Evolutionary conservation across 1,284 basidiomycete genomes (phyloP).

Genomic region (Cutaneotrichosporon sp.): DNA sequence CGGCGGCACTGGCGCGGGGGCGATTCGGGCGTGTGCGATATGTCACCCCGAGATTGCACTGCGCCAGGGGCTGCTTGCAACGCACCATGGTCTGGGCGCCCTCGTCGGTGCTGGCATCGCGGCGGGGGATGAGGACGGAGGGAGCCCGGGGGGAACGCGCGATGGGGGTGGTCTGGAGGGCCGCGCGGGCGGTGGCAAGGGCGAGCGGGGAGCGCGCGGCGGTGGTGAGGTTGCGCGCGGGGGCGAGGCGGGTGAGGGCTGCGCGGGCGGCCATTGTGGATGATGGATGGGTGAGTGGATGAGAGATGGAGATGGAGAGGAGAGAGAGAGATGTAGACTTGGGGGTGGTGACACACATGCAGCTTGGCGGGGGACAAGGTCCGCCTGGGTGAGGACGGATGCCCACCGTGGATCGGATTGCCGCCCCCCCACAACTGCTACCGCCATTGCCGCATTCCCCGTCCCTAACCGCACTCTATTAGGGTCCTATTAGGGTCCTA

Average conservation of each 20-base stretch:
- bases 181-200: conserved; percentile 34
- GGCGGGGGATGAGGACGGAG: conserved; percentile 37
- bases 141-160: conserved; percentile 41
- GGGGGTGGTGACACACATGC: too few species aligned
- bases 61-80: too few species aligned
- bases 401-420: too few species aligned
- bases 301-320: conserved; percentile 1
- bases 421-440: background rate
- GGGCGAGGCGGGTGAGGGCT: conserved; percentile 65
- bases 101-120: conserved; percentile 43
- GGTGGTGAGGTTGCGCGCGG: conserved; percentile 63
- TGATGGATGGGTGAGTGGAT: conserved; percentile 7
- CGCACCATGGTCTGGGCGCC: conserved; percentile 48
- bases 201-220: conserved; percentile 43
- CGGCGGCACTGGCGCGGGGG: conserved; percentile 15
- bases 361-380: too few species aligned
- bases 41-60: too few species aligned
- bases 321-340: background rate
- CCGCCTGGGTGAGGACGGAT: too few species aligned
- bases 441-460: conserved; percentile 1
- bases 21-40: too few species aligned
- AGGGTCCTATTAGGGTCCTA: too few species aligned
- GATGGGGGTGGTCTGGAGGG: conserved; percentile 44
- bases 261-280: conserved; percentile 64
- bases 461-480: background rate